A percentile compares a stretch with the other conserved stretches of the same genome.
phyloP scores from a whole-genome alignment of 1,139 yeast species.

The Blastobotrys illinoisensis region DNA sequence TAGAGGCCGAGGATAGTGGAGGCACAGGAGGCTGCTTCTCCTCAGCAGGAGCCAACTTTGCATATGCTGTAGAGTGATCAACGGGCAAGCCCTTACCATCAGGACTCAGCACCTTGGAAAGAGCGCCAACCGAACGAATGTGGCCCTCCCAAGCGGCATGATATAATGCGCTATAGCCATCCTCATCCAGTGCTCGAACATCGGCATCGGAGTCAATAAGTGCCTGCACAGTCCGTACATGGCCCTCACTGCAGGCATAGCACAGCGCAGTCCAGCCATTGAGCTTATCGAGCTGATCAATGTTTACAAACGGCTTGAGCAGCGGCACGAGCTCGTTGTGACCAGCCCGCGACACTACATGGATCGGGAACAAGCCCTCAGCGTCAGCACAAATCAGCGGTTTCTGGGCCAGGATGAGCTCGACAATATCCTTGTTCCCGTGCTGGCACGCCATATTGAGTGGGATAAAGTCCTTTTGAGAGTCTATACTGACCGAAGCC shows the following conservation, averaged over 20 bases:
- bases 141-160: slow-evolving; percentile 96
- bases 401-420: slow-evolving; percentile 45
- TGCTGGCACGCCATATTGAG: slow-evolving; percentile 84
- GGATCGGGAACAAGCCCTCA: slow-evolving; percentile 80
- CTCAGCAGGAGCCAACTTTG: background rate
- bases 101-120: slow-evolving; percentile 33
- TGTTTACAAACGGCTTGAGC: slow-evolving; percentile 62
- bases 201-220: slow-evolving; percentile 71
- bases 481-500: slow-evolving; percentile 36
- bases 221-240: slow-evolving; percentile 61
- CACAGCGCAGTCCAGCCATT: slow-evolving; percentile 94
- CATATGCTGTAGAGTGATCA: slow-evolving; percentile 8
- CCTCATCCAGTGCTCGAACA: slow-evolving; percentile 70
- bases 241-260: slow-evolving; percentile 86
- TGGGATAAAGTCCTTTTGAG: slow-evolving; percentile 59
- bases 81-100: slow-evolving; percentile 4
- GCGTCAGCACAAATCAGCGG: slow-evolving; percentile 37
- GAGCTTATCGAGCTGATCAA: slow-evolving; percentile 74
- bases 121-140: slow-evolving; percentile 65
- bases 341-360: slow-evolving; percentile 83
- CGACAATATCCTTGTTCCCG: slow-evolving; percentile 70
- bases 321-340: slow-evolving; percentile 62
- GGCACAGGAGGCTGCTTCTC: background rate
- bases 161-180: slow-evolving; percentile 75
- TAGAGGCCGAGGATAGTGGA: background rate